Base-by-base conservation (phyloP, 2,329 filamentous ascomycete species). In the Stylonectria norvegica region DNA sequence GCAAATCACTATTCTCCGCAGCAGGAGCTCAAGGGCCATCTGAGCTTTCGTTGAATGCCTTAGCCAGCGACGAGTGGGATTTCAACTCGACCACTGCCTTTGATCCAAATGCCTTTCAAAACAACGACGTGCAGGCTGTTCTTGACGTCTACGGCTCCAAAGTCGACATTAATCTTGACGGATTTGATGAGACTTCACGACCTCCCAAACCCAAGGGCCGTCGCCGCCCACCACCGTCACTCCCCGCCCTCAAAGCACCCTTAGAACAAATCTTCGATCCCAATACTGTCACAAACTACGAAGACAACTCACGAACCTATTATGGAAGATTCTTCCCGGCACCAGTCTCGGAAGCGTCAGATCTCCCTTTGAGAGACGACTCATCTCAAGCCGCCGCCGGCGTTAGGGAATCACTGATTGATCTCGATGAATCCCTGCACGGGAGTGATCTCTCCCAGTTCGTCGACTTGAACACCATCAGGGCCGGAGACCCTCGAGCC, bases 61-160 rank as follows among this genome's bases (percentile, higher is more conserved):
- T 75, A 44, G 69, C 71, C 12, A 72, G 72, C 41, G 79, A 83
- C 47, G 79, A 83, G 48, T 84, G 80, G 80, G 83, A 83, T 45
- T 84, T 84, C 47, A 81, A 76, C 53, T 82, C 79, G 1, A 83
- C 80, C 0, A 69, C 77, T 14, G 76, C 73, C n/a, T 83, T 84
- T 48, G 80, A 83, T 52, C 71, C 76, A 50, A 70, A 75, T 41
- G 68, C 81, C 10, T 67, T 78, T 42, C 66, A 71, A 45, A 68
- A 70, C 34, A 68, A 71, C 15, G 76, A 78, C 50, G 70, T 72
- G 0, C 74, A 79, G 52, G 78, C 78, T 32, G 75, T 83, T 4
- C 77, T 73, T 51, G 77, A 83, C 44, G 76, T 75, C 10, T 79
- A 83, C 47, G 79, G 79, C 5, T 71, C 72, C 11, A 68, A 72